Percentiles rank a stretch among this genome's conserved stretches.
Evolutionary conservation across 257 asterid genomes (phyloP).

Genomic region (Rubia yunnanensis): DNA sequence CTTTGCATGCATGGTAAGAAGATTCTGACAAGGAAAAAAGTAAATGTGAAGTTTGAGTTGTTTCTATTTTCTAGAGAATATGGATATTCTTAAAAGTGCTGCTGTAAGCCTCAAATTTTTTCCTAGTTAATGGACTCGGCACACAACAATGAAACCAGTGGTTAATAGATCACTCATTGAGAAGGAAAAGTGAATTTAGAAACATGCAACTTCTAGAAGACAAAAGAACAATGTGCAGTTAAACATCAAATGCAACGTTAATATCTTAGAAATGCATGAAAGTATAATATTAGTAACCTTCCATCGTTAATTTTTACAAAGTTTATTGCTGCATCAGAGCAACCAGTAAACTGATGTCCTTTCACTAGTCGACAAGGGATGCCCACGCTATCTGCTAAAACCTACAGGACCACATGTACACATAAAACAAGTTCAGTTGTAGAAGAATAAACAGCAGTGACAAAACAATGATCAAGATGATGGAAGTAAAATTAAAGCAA

Average conservation of each 20-base stretch:
- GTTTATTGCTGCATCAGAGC: conserved; percentile 87
- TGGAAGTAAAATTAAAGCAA: not conserved
- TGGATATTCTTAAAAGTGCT: not conserved
- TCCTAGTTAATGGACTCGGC: not conserved
- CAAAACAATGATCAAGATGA: not conserved
- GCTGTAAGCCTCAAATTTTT: not conserved
- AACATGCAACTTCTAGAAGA: not conserved
- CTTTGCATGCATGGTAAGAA: conserved; percentile 6
- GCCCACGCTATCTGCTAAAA: conserved; percentile 78
- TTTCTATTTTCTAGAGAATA: not conserved
- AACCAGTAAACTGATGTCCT: conserved; percentile 84
- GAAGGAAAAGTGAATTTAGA: not conserved
- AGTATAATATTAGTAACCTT: conserved; percentile 39
- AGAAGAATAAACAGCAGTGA: not conserved
- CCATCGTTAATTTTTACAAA: conserved; percentile 64
- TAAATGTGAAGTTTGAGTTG: not conserved
- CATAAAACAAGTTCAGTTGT: conserved; percentile 9
- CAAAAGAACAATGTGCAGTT: conserved; percentile 2
- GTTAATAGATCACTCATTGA: not conserved
- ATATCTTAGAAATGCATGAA: conserved; percentile 7
- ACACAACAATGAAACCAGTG: not conserved
- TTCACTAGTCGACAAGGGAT: conserved; percentile 85
- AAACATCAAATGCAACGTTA: not conserved
- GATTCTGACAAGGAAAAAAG: not conserved
- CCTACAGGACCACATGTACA: conserved; percentile 43